Evolutionary conservation across 148 eudicot species (phyloP), one percentile per base, ranked within the genome.

Genomic region (Amaranthus hypochondriacus): DNA sequence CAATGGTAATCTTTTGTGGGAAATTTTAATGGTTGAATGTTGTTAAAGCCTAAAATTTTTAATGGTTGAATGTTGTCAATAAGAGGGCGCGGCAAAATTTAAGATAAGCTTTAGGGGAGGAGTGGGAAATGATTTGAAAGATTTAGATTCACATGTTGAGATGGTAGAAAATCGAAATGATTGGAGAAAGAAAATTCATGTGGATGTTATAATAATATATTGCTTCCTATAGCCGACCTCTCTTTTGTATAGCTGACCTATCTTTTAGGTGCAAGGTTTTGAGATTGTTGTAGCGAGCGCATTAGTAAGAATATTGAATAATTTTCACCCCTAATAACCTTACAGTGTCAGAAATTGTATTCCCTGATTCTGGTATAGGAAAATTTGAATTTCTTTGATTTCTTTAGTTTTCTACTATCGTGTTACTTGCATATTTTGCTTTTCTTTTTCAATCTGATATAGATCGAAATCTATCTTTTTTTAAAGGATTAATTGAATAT

Each of bases 321-420:
- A 48, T 39, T 1, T 56, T 39, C 42, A 10, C 56, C 48, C 52
- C 9, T 10, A 21, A 14, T 60, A 39, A 53, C 10, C 0, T 9
- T 61, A n/a, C n/a, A 49, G 46, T 74, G 42, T 18, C 56, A 18
- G 56, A 69, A 64, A 66, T 28, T 15, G n/a, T 47, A 12, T 14
- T 46, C 48, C 48, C 10, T 8, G 18, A 9, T 42, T 13, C 4
- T 60, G 18, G 18, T 18, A 48, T 48, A 2, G 9, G 49, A 6
- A 18, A 18, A 18, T 18, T 56, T 72, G 64, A 52, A 13, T 15
- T 44, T n/a, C 55, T 49, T 12, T 46, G 44, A 54, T 63, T 39
- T 68, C 21, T 59, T 68, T 60, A 51, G 65, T 70, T 44, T 56
- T 18, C 15, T 51, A 18, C 54, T 61, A 49, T 70, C 44, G 10